These are phyloP conservation scores for Tinospora cordifolia DNA, from an alignment of 164 flowering plant species.

Conservation along the genomic window DNA sequence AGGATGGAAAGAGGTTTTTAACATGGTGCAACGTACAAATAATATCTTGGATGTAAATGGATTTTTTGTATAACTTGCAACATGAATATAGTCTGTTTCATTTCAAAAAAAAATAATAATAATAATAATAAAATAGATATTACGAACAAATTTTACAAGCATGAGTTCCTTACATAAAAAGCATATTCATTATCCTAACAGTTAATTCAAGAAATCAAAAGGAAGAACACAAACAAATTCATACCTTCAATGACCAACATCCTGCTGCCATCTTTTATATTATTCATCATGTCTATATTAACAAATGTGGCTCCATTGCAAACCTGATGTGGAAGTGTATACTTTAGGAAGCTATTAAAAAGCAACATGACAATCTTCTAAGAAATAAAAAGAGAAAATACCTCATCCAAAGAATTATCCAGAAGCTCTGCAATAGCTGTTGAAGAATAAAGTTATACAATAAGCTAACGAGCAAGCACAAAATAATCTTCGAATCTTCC, in stretches of 20 bases:
- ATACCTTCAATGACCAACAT: slow-evolving; percentile 89
- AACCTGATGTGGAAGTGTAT: slow-evolving; percentile 28
- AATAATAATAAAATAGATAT: too few species aligned
- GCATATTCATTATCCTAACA: background rate
- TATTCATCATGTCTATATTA: slow-evolving; percentile 56
- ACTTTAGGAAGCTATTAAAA: background rate
- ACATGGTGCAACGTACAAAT: too few species aligned
- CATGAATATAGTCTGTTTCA: too few species aligned
- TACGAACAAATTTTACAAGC: too few species aligned
- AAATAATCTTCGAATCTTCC: too few species aligned
- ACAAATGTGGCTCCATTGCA: slow-evolving; percentile 79
- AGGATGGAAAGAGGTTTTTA: too few species aligned
- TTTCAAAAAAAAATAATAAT: too few species aligned
- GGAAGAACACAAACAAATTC: background rate
- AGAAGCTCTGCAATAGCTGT: slow-evolving; percentile 96
- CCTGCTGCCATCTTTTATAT: slow-evolving; percentile 51
- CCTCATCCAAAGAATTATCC: slow-evolving; percentile 99
- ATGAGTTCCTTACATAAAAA: background rate
- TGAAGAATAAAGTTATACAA: slow-evolving; percentile 2
- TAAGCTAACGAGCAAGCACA: background rate
- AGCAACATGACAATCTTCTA: background rate
- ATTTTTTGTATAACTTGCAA: too few species aligned
- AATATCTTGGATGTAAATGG: too few species aligned
- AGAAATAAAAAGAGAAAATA: slow-evolving; percentile 10
- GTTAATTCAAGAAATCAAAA: background rate